Base-by-base conservation (phyloP, 805 yeast genomes). In the Monosporozyma aquatica region DNA sequence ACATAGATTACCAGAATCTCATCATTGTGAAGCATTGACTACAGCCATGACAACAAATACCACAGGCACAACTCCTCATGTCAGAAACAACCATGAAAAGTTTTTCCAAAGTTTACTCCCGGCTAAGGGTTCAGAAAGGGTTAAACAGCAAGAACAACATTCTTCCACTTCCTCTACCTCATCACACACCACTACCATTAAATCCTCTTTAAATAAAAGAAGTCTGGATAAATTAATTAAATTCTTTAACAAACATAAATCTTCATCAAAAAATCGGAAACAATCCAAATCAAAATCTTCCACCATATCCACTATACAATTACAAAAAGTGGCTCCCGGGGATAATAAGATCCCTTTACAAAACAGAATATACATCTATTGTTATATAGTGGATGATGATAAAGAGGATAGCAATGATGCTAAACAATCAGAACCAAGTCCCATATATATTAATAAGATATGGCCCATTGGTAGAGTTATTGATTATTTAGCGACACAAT, bases 381-480 rank as follows among this genome's bases (percentile, higher is more conserved):
- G 57, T 41, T 55, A 49, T 44, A 43, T 43, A 7, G 46, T 53
- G 7, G 50, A 48, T 18, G 13, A 27, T 11, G 26, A 25, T 17
- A 17, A 30, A 11, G 30, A 38, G 1, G n/a, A 45, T 42, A 14
- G 22, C 17, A 32, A 15, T 20, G 8, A 34, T 39, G n/a, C n/a
- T n/a, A n/a, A n/a, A n/a, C n/a, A n/a, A n/a, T n/a, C n/a, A 14
- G 48, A 50, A 13, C 43, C 48, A 3, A 44, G 32, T 5, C 32
- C 42, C 1, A 22, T 61, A 5, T 61, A 40, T 41, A 44, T 58
- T 10, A 59, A 60, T 43, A 60, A 56, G 41, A 42, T 52, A 3
- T 59, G 66, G 65, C 61, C 64, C 9, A 42, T 59, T 2, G 66
- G 66, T 1, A 53, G 61, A 30, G 58, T 53, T 4, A 41, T 61